Evolutionary conservation across 2,329 filamentous ascomycete species (phyloP).

Genomic region (Fusarium beomiforme): DNA sequence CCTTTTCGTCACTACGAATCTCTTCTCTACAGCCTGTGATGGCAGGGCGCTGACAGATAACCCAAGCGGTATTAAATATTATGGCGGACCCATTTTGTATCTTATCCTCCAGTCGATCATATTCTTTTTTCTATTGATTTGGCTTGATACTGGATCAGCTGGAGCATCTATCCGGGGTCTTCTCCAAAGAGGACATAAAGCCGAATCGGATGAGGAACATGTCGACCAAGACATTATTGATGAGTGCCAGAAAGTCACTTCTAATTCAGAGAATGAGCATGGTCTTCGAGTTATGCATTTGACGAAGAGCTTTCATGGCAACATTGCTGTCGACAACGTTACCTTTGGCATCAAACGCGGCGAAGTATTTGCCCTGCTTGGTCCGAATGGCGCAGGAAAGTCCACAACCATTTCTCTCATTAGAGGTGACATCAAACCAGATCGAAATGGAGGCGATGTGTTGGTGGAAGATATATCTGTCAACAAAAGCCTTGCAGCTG

Average conservation of each 20-base stretch:
- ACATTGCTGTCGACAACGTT: conserved; percentile 86
- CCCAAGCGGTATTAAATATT: conserved; percentile 76
- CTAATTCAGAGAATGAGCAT: conserved; percentile 54
- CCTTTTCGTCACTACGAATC: conserved; percentile 81
- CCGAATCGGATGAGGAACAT: conserved; percentile 44
- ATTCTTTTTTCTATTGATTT: conserved; percentile 78
- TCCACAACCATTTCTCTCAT: conserved; percentile 90
- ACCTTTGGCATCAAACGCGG: conserved; percentile 83
- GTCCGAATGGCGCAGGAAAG: conserved; percentile 92
- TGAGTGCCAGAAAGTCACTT: conserved; percentile 71
- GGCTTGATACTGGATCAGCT: conserved; percentile 80
- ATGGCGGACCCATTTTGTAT: conserved; percentile 87
- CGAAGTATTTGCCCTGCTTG: conserved; percentile 88
- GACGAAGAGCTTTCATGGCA: conserved; percentile 80
- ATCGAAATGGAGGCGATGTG: conserved; percentile 77
- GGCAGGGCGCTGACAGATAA: conserved; percentile 70
- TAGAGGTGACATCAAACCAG: conserved; percentile 85
- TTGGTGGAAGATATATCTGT: conserved; percentile 83
- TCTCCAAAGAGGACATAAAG: conserved; percentile 47
- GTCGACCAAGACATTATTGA: conserved; percentile 70
- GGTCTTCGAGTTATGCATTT: conserved; percentile 83
- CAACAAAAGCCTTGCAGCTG: conserved; percentile 74
- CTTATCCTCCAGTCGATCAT: conserved; percentile 77
- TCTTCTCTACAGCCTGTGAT: conserved; percentile 83
- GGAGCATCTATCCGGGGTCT: conserved; percentile 61